Percentiles rank a stretch among this genome's conserved stretches.
phyloP scores from a whole-genome alignment of 768 basidiomycete species.

The Lactarius quietus region DNA sequence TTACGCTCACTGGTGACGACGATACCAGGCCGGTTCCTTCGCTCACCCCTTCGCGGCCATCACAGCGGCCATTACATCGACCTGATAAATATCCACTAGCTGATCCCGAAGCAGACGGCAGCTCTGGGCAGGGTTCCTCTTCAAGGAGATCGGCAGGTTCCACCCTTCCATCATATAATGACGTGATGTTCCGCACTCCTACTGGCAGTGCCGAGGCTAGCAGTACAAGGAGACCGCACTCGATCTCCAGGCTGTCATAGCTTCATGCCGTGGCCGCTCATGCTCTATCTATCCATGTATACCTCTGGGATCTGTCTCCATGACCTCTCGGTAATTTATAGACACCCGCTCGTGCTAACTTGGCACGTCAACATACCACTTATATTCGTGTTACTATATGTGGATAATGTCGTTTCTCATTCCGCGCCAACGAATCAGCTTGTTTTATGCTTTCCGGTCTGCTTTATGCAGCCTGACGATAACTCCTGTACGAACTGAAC shows the following conservation, averaged over 20 bases:
- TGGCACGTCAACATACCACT: constrained; percentile 12
- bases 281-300: constrained; percentile 24
- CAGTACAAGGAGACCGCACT: constrained; percentile 22
- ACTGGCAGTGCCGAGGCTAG: constrained; percentile 10
- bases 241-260: constrained; percentile 21
- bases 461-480: constrained; percentile 1
- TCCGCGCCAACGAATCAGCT: constrained; percentile 22
- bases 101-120: constrained; percentile 6
- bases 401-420: constrained; percentile 32
- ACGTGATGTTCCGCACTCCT: constrained; percentile 13
- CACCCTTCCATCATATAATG: constrained; percentile 19
- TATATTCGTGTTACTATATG: constrained; percentile 26
- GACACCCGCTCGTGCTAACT: constrained; percentile 2
- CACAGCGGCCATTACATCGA: constrained; percentile 18
- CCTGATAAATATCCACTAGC: constrained; percentile 13
- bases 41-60: constrained; percentile 8
- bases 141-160: background rate
- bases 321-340: constrained; percentile 10
- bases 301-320: constrained; percentile 4
- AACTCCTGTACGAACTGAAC: background rate
- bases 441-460: constrained; percentile 10
- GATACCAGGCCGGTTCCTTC: background rate
- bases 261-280: constrained; percentile 3
- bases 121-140: constrained; percentile 5
- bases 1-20: constrained; percentile 30